Evolutionary conservation across 768 basidiomycete genomes (phyloP), one percentile per base, ranked within the genome.

Genomic region (Phaeotremella skinneri): DNA sequence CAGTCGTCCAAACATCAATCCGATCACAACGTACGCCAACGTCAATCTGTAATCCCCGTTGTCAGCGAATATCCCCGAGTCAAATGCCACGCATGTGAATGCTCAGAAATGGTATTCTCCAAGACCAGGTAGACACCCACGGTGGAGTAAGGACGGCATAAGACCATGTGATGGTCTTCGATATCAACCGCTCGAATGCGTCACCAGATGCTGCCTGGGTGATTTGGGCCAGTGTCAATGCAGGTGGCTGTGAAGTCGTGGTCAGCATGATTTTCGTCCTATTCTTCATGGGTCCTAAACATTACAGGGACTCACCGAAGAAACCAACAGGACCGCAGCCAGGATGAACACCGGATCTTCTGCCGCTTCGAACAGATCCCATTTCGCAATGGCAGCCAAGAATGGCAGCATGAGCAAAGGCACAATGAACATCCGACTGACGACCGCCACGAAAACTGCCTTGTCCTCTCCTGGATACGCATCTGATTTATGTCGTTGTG

Each of bases 81-180:
- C 7, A 21, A 50, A n/a, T 25, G 49, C 30, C 49, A 21, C 30
- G 30, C n/a, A 29, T 50, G 49, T 17, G 6, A 21, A 32, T 27
- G 47, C 49, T 3, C 31, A 23, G 16, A 5, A 16, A 47, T 2
- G 14, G 30, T 4, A 7, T 7, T 37, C 34, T 37, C 34, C 17
- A 17, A 17, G 17, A 37, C 16, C 41, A 55, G 23, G 50, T 58
- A 48, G 49, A 56, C 29, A 64, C 72, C 57, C 48, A 81, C 1
- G 89, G 88, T 1, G 92, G 91, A 0, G 92, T 93, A 56, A 92
- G 79, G 31, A 91, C 78, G 66, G 89, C 91, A 72, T 94, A 97
- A 1, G 87, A 83, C 90, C 91, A 92, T 74, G 91, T 91, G 59
- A 97, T 90, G 0, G 93, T 97, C 53, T 89, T 83, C 59, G 85